These are phyloP conservation scores for Trametes villosa DNA, from an alignment of 768 basidiomycete genomes.

Conservation along the genomic window DNA sequence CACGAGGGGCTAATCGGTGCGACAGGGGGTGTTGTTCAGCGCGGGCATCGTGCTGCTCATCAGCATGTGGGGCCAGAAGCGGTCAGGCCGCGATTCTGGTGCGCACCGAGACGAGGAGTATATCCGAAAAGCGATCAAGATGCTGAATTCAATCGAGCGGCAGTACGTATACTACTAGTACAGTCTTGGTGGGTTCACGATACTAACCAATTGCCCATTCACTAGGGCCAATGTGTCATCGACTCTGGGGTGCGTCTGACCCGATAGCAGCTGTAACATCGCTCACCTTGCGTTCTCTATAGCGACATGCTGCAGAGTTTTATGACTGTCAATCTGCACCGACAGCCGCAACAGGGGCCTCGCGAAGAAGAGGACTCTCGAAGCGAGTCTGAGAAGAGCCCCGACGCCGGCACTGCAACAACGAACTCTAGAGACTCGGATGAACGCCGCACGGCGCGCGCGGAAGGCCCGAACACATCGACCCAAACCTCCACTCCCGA, in stretches of 20 bases:
- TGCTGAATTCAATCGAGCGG: constrained; percentile 19
- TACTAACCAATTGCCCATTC: too few relatives aligned
- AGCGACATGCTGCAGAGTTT: constrained; percentile 11
- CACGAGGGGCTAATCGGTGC: too few relatives aligned
- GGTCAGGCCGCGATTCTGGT: constrained; percentile 34
- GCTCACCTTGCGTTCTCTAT: neutral
- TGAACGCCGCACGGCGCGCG: too few relatives aligned
- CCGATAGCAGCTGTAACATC: too few relatives aligned
- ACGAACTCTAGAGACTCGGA: too few relatives aligned
- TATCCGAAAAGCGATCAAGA: constrained; percentile 43
- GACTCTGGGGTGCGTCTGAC: too few relatives aligned
- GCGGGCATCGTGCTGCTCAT: constrained; percentile 51
- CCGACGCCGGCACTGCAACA: too few relatives aligned
- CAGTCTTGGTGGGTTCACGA: neutral
- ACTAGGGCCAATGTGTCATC: too few relatives aligned
- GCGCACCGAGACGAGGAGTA: constrained; percentile 42
- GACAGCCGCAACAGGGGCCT: neutral
- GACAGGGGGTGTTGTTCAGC: constrained; percentile 40
- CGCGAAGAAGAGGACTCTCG: too few relatives aligned
- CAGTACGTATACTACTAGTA: constrained; percentile 4
- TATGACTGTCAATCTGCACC: neutral
- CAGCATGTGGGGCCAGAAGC: constrained; percentile 50
- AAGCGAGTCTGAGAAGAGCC: too few relatives aligned
- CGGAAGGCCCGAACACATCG: too few relatives aligned
- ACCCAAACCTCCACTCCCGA: too few relatives aligned